Percentiles rank a stretch among this genome's conserved stretches.
Evolutionary conservation across 768 basidiomycete species (phyloP).

Genomic region (Sporobolomyces roseus): DNA sequence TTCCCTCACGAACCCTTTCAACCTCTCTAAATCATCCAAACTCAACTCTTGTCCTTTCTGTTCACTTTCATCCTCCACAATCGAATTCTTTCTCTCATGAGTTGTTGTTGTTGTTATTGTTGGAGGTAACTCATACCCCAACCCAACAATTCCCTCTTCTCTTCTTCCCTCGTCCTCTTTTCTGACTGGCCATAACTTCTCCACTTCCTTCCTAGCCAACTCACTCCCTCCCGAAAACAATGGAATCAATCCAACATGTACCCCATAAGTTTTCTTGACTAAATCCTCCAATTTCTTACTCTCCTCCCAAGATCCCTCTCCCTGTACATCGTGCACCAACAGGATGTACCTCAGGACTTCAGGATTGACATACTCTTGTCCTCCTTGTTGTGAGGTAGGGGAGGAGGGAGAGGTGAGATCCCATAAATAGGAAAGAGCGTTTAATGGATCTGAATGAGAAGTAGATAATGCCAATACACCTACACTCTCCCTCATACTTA

Average conservation of each 20-base stretch:
- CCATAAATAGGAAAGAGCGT: conserved; percentile 45
- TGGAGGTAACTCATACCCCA: not conserved
- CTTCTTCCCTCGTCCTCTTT: not conserved
- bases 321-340: conserved; percentile 43
- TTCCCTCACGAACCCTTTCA: not conserved
- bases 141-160: not conserved
- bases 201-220: not conserved
- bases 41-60: not conserved
- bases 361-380: conserved; percentile 40
- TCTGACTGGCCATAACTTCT: not conserved
- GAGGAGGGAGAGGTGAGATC: conserved; percentile 30
- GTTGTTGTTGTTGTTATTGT: too few relatives aligned
- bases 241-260: too few relatives aligned
- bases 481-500: not conserved
- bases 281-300: conserved; percentile 34
- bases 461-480: conserved; percentile 46
- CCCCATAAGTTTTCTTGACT: conserved; percentile 35
- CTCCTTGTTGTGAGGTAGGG: not conserved
- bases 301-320: not conserved
- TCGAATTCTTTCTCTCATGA: too few relatives aligned
- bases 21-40: not conserved
- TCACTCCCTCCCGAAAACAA: not conserved
- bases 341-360: conserved; percentile 45
- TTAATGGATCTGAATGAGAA: conserved; percentile 45
- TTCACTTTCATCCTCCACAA: not conserved